Evolutionary conservation across 2,329 filamentous ascomycete genomes (phyloP).

Genomic region (Epichloe baconii): DNA sequence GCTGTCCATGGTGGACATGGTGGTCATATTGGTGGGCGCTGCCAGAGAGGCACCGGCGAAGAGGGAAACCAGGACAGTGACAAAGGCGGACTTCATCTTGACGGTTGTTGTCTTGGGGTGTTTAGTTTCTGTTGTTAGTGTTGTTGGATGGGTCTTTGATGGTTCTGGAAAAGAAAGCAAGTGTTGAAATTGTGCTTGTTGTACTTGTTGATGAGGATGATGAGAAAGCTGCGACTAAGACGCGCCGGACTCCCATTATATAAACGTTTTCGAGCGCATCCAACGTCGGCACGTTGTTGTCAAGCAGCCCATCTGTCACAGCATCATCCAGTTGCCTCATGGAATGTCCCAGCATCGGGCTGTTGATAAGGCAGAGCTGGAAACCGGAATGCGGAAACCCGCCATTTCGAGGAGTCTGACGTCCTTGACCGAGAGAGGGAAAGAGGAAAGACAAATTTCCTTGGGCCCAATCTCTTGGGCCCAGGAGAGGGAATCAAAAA

Average conservation of each 20-base stretch:
- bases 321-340: not conserved
- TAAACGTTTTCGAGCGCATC: not conserved
- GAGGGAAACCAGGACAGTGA: conserved; percentile 1
- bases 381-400: not conserved
- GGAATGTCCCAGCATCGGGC: not conserved
- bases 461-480: no score
- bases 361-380: not conserved
- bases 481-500: conserved; percentile 9
- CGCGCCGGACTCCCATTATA: not conserved
- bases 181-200: no score
- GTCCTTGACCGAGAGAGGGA: not conserved
- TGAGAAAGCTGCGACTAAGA: not conserved
- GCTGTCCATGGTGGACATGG: not conserved
- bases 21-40: not conserved
- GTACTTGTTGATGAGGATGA: not conserved
- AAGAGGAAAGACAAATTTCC: not conserved
- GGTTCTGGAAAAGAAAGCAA: no score
- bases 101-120: not conserved
- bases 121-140: no score
- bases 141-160: no score
- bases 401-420: not conserved
- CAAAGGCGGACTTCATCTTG: conserved; percentile 5
- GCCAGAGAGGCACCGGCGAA: conserved; percentile 4
- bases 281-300: no score
- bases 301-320: not conserved